Evolutionary conservation across 306 rosid species (phyloP).

Genomic region (Ammopiptanthus mongolicus): DNA sequence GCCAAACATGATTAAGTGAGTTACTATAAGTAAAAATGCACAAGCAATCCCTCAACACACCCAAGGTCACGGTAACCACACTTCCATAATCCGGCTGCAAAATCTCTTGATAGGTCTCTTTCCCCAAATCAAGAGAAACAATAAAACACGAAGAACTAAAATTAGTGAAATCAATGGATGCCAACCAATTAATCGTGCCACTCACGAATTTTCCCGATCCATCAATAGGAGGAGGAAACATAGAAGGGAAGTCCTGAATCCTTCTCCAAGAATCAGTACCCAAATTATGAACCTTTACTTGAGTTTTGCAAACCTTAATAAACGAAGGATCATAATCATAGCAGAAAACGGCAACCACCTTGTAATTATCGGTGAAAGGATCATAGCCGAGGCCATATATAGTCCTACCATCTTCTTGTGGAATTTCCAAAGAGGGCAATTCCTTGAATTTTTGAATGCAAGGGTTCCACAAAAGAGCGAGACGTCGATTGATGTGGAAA

Average conservation of each 20-base stretch:
- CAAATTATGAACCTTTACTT: conserved; percentile 16
- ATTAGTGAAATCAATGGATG: neutral
- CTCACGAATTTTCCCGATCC: conserved; percentile 12
- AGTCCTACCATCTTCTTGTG: neutral
- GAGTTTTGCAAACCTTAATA: neutral
- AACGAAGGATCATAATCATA: neutral
- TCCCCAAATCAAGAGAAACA: conserved; percentile 34
- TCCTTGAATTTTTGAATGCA: conserved; percentile 8
- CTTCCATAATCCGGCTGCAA: conserved; percentile 22
- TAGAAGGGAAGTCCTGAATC: conserved; percentile 17
- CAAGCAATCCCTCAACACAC: conserved; percentile 23
- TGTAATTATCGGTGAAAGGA: conserved; percentile 4
- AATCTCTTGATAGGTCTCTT: conserved; percentile 22
- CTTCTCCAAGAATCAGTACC: conserved; percentile 22
- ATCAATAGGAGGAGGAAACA: neutral
- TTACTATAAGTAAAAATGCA: neutral
- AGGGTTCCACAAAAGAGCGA: conserved; percentile 25
- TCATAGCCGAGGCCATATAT: conserved; percentile 32
- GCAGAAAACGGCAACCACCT: conserved; percentile 23
- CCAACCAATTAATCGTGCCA: conserved; percentile 36
- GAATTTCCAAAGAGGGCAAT: neutral
- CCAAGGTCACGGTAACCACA: neutral
- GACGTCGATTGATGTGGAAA: neutral
- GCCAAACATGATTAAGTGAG: conserved; percentile 13
- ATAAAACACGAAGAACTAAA: neutral